phyloP scores from a whole-genome alignment of 352 stramenopile genomes.

The Phytophthora pseudosyringae region DNA sequence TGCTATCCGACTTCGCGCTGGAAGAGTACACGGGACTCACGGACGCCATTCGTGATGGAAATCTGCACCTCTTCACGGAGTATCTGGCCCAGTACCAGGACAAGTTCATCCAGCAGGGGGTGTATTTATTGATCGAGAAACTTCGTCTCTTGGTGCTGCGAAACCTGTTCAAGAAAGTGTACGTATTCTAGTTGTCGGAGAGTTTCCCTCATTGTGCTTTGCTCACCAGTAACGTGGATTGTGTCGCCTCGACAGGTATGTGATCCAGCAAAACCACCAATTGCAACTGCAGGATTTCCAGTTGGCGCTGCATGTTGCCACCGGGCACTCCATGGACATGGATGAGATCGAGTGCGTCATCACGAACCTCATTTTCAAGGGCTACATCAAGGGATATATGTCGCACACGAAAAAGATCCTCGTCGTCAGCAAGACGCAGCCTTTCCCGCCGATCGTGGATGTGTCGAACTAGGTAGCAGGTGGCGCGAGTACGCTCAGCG shows the following conservation, averaged over 20 bases:
- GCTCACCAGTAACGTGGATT: constrained; percentile 4
- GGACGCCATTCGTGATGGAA: constrained; percentile 91
- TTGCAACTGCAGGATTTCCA: constrained; percentile 92
- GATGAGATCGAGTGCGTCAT: constrained; percentile 98
- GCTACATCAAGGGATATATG: constrained; percentile 97
- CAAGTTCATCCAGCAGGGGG: constrained; percentile 92
- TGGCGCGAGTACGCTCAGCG: background rate
- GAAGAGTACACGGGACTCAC: constrained; percentile 90
- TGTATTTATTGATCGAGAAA: constrained; percentile 97
- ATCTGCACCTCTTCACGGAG: constrained; percentile 94
- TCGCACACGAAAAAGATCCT: constrained; percentile 96
- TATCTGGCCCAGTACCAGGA: constrained; percentile 91
- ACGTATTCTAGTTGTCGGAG: constrained; percentile 34
- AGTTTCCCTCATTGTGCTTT: background rate
- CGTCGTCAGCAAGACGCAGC: constrained; percentile 94
- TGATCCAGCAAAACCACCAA: constrained; percentile 89
- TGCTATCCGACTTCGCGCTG: constrained; percentile 92
- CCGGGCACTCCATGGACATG: constrained; percentile 90
- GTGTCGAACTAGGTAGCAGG: constrained; percentile 63
- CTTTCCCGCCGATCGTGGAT: constrained; percentile 90
- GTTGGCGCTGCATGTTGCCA: constrained; percentile 85
- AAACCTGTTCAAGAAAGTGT: constrained; percentile 97
- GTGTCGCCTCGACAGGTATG: constrained; percentile 50
- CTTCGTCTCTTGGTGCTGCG: constrained; percentile 94
- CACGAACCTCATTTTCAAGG: constrained; percentile 97